phyloP scores from a whole-genome alignment of 2,329 filamentous ascomycete genomes.

The Fusarium virguliforme region DNA sequence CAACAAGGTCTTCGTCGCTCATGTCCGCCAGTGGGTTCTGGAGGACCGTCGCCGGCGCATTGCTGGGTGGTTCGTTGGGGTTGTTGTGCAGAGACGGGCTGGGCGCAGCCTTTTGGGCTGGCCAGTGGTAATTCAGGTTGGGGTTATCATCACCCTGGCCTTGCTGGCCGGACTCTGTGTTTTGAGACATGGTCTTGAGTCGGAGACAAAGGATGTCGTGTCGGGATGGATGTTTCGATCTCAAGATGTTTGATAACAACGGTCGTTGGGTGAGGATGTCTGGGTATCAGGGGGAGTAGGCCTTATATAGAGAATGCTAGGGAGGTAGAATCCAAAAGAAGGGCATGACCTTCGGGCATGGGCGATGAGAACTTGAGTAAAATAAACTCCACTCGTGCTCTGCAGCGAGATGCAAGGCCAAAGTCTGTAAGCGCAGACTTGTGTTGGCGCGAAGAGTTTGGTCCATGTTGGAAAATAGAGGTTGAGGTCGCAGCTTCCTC shows the following conservation, averaged over 20 bases:
- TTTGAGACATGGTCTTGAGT: not conserved
- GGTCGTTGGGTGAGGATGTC: not conserved
- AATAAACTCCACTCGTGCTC: not conserved
- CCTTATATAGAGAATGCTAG: not conserved
- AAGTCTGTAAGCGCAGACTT: conserved; percentile 10
- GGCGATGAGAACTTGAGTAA: not conserved
- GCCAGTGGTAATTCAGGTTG: conserved; percentile 4
- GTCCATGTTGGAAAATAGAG: not conserved
- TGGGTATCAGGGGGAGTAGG: not conserved
- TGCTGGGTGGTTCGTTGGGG: not conserved
- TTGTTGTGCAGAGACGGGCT: not conserved
- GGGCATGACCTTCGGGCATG: not conserved
- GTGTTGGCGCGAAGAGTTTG: not conserved
- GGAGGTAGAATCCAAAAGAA: not conserved
- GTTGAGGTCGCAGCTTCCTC: not conserved
- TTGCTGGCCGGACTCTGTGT: not conserved
- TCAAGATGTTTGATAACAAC: not conserved
- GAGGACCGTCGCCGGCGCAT: conserved; percentile 24
- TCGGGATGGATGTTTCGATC: not conserved
- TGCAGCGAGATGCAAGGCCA: not conserved
- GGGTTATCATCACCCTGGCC: not conserved
- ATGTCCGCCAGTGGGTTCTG: conserved; percentile 47
- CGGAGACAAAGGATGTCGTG: not conserved
- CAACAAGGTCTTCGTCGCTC: conserved; percentile 38
- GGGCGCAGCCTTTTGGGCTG: conserved; percentile 2